Conservation (phyloP, 192 early-diverging fungal genomes). For the Powellomyces hirtus region DNA sequence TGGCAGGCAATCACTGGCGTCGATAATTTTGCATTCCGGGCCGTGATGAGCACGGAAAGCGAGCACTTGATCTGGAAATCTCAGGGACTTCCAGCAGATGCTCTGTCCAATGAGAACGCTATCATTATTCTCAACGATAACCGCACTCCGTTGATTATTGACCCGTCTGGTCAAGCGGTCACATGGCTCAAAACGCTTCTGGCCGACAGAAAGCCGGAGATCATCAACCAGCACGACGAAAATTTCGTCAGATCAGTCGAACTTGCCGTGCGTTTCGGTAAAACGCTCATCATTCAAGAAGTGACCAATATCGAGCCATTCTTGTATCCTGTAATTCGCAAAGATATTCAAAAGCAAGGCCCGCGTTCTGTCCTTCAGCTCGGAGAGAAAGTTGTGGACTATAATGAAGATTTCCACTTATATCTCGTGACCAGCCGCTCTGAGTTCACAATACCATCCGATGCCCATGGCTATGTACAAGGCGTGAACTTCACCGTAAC, state of each 20-base stretch:
- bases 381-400: conserved; percentile 59
- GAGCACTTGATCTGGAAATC: conserved; percentile 58
- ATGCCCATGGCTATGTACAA: conserved; percentile 39
- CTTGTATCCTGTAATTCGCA: conserved; percentile 49
- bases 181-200: conserved; percentile 52
- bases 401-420: conserved; percentile 54
- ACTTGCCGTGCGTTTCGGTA: conserved; percentile 59
- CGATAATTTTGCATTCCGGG: conserved; percentile 36
- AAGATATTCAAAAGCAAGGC: conserved; percentile 51
- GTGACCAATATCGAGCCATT: conserved; percentile 47
- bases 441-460: conserved; percentile 39
- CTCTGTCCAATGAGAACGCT: conserved; percentile 56
- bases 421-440: conserved; percentile 45
- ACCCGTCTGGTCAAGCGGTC: conserved; percentile 51
- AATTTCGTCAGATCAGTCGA: conserved; percentile 53
- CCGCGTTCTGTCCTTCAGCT: conserved; percentile 49
- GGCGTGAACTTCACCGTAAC: conserved; percentile 61
- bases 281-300: conserved; percentile 57
- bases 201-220: conserved; percentile 49
- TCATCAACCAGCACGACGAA: conserved; percentile 54
- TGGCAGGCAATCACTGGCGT: conserved; percentile 39
- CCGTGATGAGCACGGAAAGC: conserved; percentile 54
- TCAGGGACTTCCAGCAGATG: conserved; percentile 54
- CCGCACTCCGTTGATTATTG: conserved; percentile 46
- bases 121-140: conserved; percentile 39